A percentile compares a stretch with the other conserved stretches of the same genome.
These are phyloP conservation scores for Cladosporium sp. DNA, from an alignment of 2,329 filamentous ascomycete species.

Conservation along the genomic window DNA sequence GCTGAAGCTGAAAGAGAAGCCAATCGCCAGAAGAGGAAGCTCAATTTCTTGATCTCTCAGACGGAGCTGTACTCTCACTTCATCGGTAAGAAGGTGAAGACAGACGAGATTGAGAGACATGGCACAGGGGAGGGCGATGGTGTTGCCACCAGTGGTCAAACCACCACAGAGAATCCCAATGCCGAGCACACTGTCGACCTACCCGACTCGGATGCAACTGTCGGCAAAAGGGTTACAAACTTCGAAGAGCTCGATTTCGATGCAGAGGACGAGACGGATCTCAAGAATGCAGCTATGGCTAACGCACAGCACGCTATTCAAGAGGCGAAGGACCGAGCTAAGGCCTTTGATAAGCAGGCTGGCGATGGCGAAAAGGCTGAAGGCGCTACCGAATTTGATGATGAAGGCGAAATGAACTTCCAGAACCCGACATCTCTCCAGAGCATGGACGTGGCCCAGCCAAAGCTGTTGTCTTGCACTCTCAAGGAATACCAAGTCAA, in stretches of 20 bases:
- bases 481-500: slow-evolving; percentile 99
- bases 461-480: slow-evolving; percentile 86
- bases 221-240: slow-evolving; percentile 73
- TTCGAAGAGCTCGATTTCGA: slow-evolving; percentile 96
- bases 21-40: slow-evolving; percentile 94
- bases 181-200: slow-evolving; percentile 45
- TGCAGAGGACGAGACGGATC: slow-evolving; percentile 78
- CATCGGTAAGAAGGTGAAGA: slow-evolving; percentile 99
- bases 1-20: slow-evolving; percentile 97
- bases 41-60: slow-evolving; percentile 98
- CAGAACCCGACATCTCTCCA: slow-evolving; percentile 95
- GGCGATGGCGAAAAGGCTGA: slow-evolving; percentile 48
- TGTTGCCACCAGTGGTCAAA: slow-evolving; percentile 55
- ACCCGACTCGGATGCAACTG: slow-evolving; percentile 44
- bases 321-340: slow-evolving; percentile 87
- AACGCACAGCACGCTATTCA: slow-evolving; percentile 96
- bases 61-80: slow-evolving; percentile 99
- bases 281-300: slow-evolving; percentile 81
- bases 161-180: slow-evolving; percentile 35
- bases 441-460: slow-evolving; percentile 89
- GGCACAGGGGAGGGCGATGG: slow-evolving; percentile 68
- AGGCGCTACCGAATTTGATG: slow-evolving; percentile 61
- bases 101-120: slow-evolving; percentile 85
- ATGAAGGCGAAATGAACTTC: slow-evolving; percentile 98
- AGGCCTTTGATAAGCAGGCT: slow-evolving; percentile 77